Conservation (phyloP, 352 stramenopile species). For the Blastocystis sp. region DNA sequence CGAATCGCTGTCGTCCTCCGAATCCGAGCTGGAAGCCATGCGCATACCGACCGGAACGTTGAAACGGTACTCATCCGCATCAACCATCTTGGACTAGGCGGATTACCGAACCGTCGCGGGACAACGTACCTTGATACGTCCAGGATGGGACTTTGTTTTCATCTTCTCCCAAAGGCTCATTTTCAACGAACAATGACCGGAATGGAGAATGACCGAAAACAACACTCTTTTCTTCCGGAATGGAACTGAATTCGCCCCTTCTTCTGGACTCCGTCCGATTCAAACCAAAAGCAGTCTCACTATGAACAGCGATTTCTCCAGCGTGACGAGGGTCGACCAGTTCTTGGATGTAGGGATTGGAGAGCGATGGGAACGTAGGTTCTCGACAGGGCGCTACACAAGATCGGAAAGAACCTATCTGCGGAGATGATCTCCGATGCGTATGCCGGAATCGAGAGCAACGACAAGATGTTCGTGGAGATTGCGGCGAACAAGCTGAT, state of each 20-base stretch:
- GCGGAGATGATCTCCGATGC: not conserved
- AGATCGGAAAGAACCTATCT: slow-evolving; percentile 52
- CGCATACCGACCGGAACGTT: slow-evolving; percentile 62
- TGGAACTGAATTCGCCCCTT: not conserved
- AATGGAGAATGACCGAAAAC: slow-evolving; percentile 1
- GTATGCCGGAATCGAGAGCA: slow-evolving; percentile 9
- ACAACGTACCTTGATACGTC: slow-evolving; percentile 33
- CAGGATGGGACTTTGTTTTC: slow-evolving; percentile 68
- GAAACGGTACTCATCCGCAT: slow-evolving; percentile 62
- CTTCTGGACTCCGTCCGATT: not conserved
- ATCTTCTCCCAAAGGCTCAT: slow-evolving; percentile 69
- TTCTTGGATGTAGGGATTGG: slow-evolving; percentile 23
- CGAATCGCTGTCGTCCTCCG: slow-evolving; percentile 15
- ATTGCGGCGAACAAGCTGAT: slow-evolving; percentile 31
- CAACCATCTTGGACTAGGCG: slow-evolving; percentile 40
- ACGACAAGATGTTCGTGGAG: slow-evolving; percentile 49
- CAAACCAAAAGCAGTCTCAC: not conserved
- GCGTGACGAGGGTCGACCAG: slow-evolving; percentile 47
- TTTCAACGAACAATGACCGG: slow-evolving; percentile 21
- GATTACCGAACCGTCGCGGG: not conserved
- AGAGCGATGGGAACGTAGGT: slow-evolving; percentile 6
- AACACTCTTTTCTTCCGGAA: not conserved
- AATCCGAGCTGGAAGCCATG: slow-evolving; percentile 29
- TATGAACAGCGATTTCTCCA: slow-evolving; percentile 10
- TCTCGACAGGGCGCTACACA: slow-evolving; percentile 26